Percentiles rank a stretch among this genome's conserved stretches.
These are phyloP conservation scores for Gleditsia sinensis DNA, from an alignment of 306 rosid species.

Conservation along the genomic window DNA sequence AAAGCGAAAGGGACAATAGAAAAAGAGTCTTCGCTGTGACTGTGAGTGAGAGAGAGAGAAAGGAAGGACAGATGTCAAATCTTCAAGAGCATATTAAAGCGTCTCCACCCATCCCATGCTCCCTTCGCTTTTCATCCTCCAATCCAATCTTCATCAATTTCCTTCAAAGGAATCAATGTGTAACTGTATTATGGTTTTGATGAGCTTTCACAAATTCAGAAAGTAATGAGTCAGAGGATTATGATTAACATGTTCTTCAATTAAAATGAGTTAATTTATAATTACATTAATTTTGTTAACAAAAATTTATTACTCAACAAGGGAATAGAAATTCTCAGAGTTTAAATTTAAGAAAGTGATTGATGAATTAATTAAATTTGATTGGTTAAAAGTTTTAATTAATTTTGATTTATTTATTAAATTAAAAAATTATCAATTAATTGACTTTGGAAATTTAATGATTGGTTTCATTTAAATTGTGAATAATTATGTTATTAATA, in stretches of 20 bases:
- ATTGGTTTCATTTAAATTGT: too few relatives aligned
- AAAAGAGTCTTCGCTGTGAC: constrained; percentile 21
- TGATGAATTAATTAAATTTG: too few relatives aligned
- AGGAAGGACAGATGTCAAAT: constrained; percentile 63
- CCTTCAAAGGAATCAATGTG: neutral
- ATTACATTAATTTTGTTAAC: neutral
- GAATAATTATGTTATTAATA: too few relatives aligned
- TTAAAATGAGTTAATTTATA: neutral
- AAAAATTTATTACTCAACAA: too few relatives aligned
- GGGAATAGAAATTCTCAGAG: neutral
- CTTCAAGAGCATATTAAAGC: constrained; percentile 50
- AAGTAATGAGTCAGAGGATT: neutral
- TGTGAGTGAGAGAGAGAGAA: constrained; percentile 33
- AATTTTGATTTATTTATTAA: too few relatives aligned
- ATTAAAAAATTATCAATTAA: too few relatives aligned
- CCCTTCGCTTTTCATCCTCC: constrained; percentile 36
- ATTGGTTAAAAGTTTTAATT: too few relatives aligned
- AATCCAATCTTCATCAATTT: constrained; percentile 30
- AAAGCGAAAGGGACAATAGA: constrained; percentile 13
- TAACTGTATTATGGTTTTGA: neutral
- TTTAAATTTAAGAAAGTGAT: too few relatives aligned
- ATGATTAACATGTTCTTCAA: neutral
- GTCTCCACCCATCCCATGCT: constrained; percentile 61
- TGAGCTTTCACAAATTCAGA: neutral
- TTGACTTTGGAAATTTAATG: too few relatives aligned